Percentiles rank a stretch among this genome's conserved stretches.
phyloP scores from a whole-genome alignment of 768 basidiomycete genomes.

The Naganishia vaughanmartiniae region DNA sequence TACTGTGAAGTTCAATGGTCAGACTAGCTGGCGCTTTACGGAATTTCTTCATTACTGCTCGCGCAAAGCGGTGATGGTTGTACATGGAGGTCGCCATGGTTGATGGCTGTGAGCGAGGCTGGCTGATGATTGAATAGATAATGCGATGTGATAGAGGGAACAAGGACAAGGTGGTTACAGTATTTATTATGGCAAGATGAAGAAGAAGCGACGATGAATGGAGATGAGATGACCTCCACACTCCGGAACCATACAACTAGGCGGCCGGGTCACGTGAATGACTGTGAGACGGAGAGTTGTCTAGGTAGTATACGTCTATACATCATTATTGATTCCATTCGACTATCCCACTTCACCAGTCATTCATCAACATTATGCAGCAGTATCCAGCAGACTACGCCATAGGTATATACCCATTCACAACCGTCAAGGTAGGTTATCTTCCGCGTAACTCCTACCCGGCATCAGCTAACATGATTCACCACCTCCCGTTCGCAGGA shows the following conservation, averaged over 20 bases:
- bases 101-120: not conserved
- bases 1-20: slow-evolving; percentile 53
- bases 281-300: not conserved
- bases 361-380: not conserved
- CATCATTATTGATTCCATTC: not conserved
- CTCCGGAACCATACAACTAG: not conserved
- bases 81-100: slow-evolving; percentile 46
- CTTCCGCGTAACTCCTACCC: not conserved
- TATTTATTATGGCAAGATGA: not conserved
- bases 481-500: slow-evolving; percentile 59
- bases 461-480: not conserved
- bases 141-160: not conserved
- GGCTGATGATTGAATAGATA: not conserved
- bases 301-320: not conserved
- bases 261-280: not conserved
- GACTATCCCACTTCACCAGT: not conserved
- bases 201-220: not conserved
- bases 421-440: slow-evolving; percentile 29
- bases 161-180: not conserved
- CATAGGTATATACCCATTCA: slow-evolving; percentile 28
- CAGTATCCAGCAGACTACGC: slow-evolving; percentile 20
- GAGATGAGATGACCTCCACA: not conserved
- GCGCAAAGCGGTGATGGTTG: slow-evolving; percentile 53
- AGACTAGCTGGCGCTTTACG: slow-evolving; percentile 52
- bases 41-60: slow-evolving; percentile 53